Conservation (phyloP, 345 rosid genomes). For the Sonneratia caseolaris region DNA sequence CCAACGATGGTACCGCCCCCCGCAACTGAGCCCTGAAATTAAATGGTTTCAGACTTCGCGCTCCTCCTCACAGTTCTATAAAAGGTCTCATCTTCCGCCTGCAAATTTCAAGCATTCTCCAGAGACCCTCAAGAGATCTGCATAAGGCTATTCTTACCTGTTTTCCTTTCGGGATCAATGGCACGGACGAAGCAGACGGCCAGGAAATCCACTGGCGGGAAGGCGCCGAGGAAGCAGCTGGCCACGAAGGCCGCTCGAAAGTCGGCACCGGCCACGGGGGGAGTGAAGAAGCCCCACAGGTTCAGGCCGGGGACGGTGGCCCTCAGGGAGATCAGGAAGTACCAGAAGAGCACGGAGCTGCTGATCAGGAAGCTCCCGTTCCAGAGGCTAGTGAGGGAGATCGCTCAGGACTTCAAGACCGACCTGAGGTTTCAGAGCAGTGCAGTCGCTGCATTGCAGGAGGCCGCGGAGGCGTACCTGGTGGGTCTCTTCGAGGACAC, state of each 20-base stretch:
- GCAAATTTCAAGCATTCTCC: neutral
- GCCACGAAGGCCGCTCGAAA: slow-evolving; percentile 14
- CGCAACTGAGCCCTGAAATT: neutral
- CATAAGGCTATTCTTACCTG: too few species aligned
- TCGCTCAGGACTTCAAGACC: slow-evolving; percentile 17
- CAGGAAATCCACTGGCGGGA: slow-evolving; percentile 13
- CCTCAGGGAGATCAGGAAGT: slow-evolving; percentile 14
- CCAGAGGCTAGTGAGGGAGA: slow-evolving; percentile 16
- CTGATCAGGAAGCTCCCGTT: slow-evolving; percentile 17
- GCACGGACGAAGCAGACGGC: slow-evolving; percentile 15
- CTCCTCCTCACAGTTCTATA: slow-evolving; percentile 3
- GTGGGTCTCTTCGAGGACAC: slow-evolving; percentile 16
- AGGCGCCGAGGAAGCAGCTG: slow-evolving; percentile 15
- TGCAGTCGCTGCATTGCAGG: slow-evolving; percentile 13
- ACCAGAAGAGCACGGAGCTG: slow-evolving; percentile 16
- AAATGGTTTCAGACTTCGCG: slow-evolving; percentile 8
- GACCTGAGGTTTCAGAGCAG: slow-evolving; percentile 14
- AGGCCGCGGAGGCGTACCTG: slow-evolving; percentile 14
- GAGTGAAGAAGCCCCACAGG: slow-evolving; percentile 16
- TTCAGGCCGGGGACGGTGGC: slow-evolving; percentile 16
- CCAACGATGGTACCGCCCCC: neutral
- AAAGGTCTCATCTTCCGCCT: neutral
- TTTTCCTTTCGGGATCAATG: neutral
- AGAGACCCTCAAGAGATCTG: neutral
- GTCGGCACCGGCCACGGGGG: slow-evolving; percentile 15